Percentiles rank a stretch among this genome's conserved stretches.
Evolutionary conservation across 371 early-diverging fungal genomes (phyloP).

Genomic region (Mucor plumbeus): DNA sequence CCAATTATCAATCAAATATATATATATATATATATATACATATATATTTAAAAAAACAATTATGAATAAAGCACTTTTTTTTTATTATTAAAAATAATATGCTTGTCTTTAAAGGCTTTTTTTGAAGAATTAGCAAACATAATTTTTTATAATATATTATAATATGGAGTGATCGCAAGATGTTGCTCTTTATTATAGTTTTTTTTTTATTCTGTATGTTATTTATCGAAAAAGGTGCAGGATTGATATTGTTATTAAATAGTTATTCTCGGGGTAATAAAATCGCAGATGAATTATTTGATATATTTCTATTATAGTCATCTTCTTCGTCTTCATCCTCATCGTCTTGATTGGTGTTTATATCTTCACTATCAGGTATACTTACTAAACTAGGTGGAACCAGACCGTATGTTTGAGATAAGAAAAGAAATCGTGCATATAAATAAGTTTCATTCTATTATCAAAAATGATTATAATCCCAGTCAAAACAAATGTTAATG

Average conservation of each 20-base stretch:
- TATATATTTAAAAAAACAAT: constrained; percentile 10
- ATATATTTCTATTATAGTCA: constrained; percentile 24
- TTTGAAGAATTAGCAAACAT: too few species aligned
- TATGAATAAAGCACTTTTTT: neutral
- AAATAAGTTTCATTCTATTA: constrained; percentile 72
- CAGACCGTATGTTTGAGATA: constrained; percentile 69
- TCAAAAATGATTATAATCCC: neutral
- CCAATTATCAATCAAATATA: neutral
- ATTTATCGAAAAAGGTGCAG: too few species aligned
- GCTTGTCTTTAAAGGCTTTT: too few species aligned
- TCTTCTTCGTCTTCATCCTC: constrained; percentile 8
- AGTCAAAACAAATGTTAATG: neutral
- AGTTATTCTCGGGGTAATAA: constrained; percentile 10
- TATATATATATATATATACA: neutral
- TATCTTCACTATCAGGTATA: constrained; percentile 56
- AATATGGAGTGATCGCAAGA: neutral
- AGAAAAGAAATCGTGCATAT: constrained; percentile 78
- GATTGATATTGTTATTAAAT: too few species aligned
- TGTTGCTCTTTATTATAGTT: too few species aligned
- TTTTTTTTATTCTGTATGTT: too few species aligned
- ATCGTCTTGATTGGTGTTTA: constrained; percentile 17
- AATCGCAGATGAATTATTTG: constrained; percentile 22
- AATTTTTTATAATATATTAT: too few species aligned
- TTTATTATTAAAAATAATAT: neutral
- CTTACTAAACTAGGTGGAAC: constrained; percentile 68